Base-by-base conservation (phyloP, 768 basidiomycete species). In the Xerocomellus intermedius region DNA sequence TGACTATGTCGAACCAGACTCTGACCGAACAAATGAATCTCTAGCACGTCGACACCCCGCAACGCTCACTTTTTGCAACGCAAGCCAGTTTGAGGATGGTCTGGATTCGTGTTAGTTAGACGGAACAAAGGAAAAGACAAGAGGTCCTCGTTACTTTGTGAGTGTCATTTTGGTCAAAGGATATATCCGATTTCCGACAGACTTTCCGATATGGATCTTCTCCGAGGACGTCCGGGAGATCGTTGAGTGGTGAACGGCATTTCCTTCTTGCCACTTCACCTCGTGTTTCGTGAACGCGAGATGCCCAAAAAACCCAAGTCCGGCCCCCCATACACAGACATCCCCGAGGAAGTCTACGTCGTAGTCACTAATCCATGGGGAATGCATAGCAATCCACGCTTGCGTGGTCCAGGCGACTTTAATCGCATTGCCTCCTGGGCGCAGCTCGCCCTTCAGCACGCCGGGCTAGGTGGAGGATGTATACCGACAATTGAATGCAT, bases 41-140 rank as follows among this genome's bases (percentile, higher is more conserved):
- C 17, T 9, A 1, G 10, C 22, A 28, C 48, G 38, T 51, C 45
- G 33, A 52, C 54, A 55, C 42, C 37, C 21, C 3, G 6, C 2
- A 14, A 33, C 1, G 28, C 70, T 35, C 48, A 84, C 85, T 69
- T 82, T 81, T 59, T 79, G 75, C 42, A 86, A 64, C 1, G 79
- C 75, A 16, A 81, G 62, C 85, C 85, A 86, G 64, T 86, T 66
- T 21, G 82, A 78, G 12, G 83, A 84, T 2, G 83, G 73, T 10
- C 52, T 55, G 28, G 6, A 26, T 36, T 14, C 12, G 21, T 1
- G 32, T 46, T 42, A 48, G 57, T 68, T 32, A 49, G 51, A 48
- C 28, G 45, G 38, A 36, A 37, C 5, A 9, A 44, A n/a, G 33
- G 12, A 16, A 53, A 42, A 12, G 22, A 52, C 26, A 39, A 45